A percentile compares a stretch with the other conserved stretches of the same genome.
These are phyloP conservation scores for Botrytis porri DNA, from an alignment of 2,329 filamentous ascomycete genomes.

Conservation along the genomic window DNA sequence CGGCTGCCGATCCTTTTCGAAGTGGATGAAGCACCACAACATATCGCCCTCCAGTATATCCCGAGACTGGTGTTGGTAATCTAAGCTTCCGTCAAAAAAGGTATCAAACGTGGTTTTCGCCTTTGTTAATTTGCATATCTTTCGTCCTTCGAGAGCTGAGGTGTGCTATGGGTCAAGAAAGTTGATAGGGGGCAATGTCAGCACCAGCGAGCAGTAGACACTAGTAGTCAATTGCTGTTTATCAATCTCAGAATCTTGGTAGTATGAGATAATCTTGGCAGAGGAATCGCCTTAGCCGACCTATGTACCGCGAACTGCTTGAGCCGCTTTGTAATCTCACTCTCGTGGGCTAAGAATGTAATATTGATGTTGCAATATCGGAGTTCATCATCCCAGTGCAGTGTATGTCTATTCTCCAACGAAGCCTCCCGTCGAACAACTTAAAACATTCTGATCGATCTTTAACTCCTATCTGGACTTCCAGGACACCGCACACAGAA, in stretches of 20 bases:
- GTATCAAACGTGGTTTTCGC: neutral
- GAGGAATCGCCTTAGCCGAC: too few species aligned
- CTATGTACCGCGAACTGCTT: fast-evolving
- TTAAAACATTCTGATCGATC: neutral
- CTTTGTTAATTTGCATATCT: neutral
- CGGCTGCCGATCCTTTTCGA: neutral
- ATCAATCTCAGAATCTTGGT: neutral
- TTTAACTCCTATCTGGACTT: neutral
- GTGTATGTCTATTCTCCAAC: neutral
- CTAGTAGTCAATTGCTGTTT: too few species aligned
- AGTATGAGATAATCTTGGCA: neutral
- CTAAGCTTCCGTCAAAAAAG: neutral
- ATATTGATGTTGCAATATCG: neutral
- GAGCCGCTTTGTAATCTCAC: neutral
- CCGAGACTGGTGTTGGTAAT: neutral
- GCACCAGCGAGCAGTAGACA: too few species aligned
- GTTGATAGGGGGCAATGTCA: too few species aligned
- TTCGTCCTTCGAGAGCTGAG: neutral
- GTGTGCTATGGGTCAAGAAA: too few species aligned
- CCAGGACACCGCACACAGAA: fast-evolving
- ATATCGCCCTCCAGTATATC: neutral
- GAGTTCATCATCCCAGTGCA: neutral
- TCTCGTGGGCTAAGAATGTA: neutral
- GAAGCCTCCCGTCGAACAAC: fast-evolving
- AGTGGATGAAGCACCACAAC: neutral